Evolutionary conservation across 306 rosid species (phyloP).

Genomic region (Malus sieversii): DNA sequence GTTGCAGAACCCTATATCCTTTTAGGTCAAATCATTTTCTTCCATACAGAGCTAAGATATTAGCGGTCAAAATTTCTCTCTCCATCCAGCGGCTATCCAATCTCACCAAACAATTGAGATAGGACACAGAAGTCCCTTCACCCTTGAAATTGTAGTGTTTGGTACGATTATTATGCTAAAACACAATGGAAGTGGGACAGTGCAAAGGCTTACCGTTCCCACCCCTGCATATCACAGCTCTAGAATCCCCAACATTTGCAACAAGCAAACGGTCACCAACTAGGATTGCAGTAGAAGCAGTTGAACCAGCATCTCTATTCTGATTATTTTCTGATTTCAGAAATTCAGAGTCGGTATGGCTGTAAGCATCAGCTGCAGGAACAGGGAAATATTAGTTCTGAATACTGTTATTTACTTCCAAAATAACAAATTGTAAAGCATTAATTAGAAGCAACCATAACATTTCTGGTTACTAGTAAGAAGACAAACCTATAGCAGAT

Average conservation of each 20-base stretch:
- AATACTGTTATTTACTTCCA: neutral
- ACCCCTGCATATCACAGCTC: slow-evolving; percentile 90
- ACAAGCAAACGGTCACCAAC: slow-evolving; percentile 96
- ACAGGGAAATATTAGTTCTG: slow-evolving; percentile 6
- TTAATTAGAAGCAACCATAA: neutral
- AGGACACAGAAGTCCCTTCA: neutral
- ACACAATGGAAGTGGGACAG: neutral
- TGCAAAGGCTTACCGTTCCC: slow-evolving; percentile 58
- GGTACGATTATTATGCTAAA: neutral
- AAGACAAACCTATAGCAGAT: slow-evolving; percentile 68
- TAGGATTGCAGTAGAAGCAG: slow-evolving; percentile 94
- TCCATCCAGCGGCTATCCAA: neutral
- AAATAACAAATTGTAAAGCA: slow-evolving; percentile 12
- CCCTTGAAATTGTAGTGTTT: neutral
- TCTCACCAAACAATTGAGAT: neutral
- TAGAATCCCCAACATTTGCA: slow-evolving; percentile 94
- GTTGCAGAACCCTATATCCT: neutral
- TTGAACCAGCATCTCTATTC: slow-evolving; percentile 91
- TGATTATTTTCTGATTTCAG: slow-evolving; percentile 83
- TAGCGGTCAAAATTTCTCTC: neutral
- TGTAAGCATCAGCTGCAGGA: slow-evolving; percentile 81
- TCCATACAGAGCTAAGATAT: neutral
- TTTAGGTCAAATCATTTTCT: neutral
- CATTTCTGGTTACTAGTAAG: neutral
- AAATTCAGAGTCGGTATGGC: slow-evolving; percentile 81